Conservation (phyloP, 495 filamentous ascomycete genomes). For the Aspergillus diversus region DNA sequence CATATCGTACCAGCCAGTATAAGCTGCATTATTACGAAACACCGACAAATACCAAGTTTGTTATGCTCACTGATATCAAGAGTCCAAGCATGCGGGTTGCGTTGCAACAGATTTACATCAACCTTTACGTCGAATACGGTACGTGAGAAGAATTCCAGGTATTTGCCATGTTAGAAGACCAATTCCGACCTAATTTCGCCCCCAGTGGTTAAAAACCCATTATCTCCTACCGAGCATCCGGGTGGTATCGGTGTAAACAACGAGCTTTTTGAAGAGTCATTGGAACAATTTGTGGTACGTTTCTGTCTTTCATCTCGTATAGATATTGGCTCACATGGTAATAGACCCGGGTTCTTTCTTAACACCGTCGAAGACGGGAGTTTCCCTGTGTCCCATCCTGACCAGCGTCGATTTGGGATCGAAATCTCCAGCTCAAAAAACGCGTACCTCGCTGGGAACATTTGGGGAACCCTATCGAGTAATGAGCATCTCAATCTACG, state of each 20-base stretch:
- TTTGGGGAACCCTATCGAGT: no score
- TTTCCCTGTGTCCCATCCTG: not conserved
- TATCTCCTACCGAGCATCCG: constrained; percentile 87
- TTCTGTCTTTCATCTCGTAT: constrained; percentile 17
- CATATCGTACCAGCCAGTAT: constrained; percentile 88
- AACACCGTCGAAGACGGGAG: not conserved
- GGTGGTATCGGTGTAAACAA: constrained; percentile 88
- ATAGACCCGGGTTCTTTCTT: constrained; percentile 46
- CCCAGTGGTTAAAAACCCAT: constrained; percentile 89
- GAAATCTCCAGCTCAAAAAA: not conserved
- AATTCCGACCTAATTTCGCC: constrained; percentile 7
- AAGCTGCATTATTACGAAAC: constrained; percentile 99
- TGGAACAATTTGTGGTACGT: constrained; percentile 81
- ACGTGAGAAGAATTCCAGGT: constrained; percentile 28
- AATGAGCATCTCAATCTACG: no score
- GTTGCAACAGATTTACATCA: constrained; percentile 97
- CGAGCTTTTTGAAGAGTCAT: constrained; percentile 88
- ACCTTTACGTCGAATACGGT: constrained; percentile 96
- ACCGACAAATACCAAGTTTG: constrained; percentile 90
- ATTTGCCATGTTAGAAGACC: not conserved
- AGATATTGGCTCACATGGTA: constrained; percentile 30
- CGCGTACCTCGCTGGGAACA: no score
- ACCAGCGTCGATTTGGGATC: not conserved
- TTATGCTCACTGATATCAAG: constrained; percentile 92
- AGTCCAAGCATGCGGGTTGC: constrained; percentile 89